phyloP scores from a whole-genome alignment of 768 basidiomycete species.

The Russula vinacea region DNA sequence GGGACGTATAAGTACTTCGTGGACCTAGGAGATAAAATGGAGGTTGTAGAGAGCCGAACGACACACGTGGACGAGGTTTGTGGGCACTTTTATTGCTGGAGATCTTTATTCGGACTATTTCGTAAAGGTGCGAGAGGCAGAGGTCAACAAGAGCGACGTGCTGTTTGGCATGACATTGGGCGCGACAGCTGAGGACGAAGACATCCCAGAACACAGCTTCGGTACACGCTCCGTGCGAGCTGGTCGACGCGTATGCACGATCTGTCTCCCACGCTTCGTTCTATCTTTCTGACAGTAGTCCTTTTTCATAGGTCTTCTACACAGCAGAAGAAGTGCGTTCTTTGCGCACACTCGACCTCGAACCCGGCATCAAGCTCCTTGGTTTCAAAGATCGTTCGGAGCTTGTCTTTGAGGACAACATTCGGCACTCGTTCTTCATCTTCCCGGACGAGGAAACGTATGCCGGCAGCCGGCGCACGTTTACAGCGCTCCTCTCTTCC shows the following conservation, averaged over 20 bases:
- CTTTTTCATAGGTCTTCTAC: conserved; percentile 64
- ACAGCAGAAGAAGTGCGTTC: conserved; percentile 77
- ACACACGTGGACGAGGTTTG: conserved; percentile 73
- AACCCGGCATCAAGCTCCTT: conserved; percentile 85
- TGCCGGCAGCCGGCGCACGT: conserved; percentile 89
- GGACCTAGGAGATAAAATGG: conserved; percentile 73
- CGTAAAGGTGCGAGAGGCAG: conserved; percentile 38
- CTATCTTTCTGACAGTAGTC: conserved; percentile 13
- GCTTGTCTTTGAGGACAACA: conserved; percentile 80
- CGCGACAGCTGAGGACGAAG: conserved; percentile 38
- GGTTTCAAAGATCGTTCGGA: conserved; percentile 79
- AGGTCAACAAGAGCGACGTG: conserved; percentile 39
- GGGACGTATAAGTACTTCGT: conserved; percentile 79
- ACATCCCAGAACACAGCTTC: conserved; percentile 39
- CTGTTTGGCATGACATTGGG: conserved; percentile 45
- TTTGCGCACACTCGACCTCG: conserved; percentile 76
- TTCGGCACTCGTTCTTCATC: conserved; percentile 89
- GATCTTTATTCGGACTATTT: neutral
- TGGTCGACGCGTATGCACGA: conserved; percentile 48
- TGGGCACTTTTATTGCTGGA: conserved; percentile 7
- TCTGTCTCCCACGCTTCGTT: conserved; percentile 23
- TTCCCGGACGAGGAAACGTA: conserved; percentile 90
- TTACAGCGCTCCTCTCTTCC: conserved; percentile 79
- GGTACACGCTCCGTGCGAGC: conserved; percentile 41
- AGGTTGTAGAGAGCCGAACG: conserved; percentile 67